Base-by-base conservation (phyloP, 116 monocot species). In the Cymodocea nodosa region DNA sequence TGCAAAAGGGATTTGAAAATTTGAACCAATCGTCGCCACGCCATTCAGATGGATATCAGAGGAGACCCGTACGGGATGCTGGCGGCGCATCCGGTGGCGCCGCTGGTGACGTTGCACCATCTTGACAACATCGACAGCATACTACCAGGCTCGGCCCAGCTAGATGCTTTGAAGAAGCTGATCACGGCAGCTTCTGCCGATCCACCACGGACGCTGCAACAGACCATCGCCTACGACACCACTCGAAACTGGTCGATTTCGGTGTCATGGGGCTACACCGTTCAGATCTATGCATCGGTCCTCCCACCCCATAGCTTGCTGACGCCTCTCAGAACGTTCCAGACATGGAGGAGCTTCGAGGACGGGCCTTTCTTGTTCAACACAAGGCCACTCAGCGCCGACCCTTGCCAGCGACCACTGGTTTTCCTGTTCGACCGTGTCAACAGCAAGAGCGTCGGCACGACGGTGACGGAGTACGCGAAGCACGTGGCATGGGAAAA, bases 71-170 rank as follows among this genome's bases (percentile, higher is more conserved):
- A 60, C 60, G 77, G 77, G 50, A 16, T 77, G 23, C 84, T 98
- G 14, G 79, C 83, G 34, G 82, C 91, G 0, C 92, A 98, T 64
- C 92, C 97, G 30, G 71, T 89, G 19, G 78, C 80, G 4, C 88
- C 91, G 4, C 77, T 98, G 15, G 75, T 91, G 22, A 63, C 87
- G 7, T 75, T 98, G 49, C 98, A 92, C 76, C 98, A 98, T 69
- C 78, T 98, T 5, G 98, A 98, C 65, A 14, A 39, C 52, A 59
- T 86, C 50, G 11, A 68, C 1, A 71, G 61, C 65, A 70, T 86
- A 16, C n/a, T 53, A 18, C 44, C 80, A 83, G 13, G 59, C 52
- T 0, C 35, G 4, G 10, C 54, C 52, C 65, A 50, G 66, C 15
- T 83, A 19, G 77, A 75, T 35, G 64, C 74, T 6, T n/a, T 75